Evolutionary conservation across 352 stramenopile species (phyloP), one percentile per base, ranked within the genome.

Genomic region (Globisporangium ultimum): DNA sequence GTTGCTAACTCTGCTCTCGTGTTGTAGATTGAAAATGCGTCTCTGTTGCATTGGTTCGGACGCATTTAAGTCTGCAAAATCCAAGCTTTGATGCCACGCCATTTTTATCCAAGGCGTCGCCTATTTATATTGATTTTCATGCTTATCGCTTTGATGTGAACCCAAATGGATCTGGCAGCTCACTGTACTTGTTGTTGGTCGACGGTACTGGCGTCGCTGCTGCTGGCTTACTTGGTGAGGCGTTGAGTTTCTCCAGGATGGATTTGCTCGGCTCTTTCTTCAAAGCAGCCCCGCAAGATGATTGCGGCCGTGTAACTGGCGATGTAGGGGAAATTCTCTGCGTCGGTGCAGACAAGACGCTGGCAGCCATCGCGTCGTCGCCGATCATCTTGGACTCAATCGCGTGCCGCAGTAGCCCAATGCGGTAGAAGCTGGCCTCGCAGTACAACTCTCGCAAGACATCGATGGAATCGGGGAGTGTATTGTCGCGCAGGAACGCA

Each of bases 361-460:
- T 74, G 7, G 59, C 53, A 9, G 55, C 66, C 61, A 84, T 71
- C 3, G 71, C 62, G 9, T 82, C 75, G 20, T 88, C 77, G 10
- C 80, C 80, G 43, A 89, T 74, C 72, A 89, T 86, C 55, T 82
- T 82, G 60, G 77, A 74, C 59, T 91, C 81, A 46, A 91, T 91
- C n/a, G 80, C 80, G 50, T 88, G 80, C 21, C 80, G 72, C 48
- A 92, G 70, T 9, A 92, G 60, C 17, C 80, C 79, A 40, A 91
- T 70, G 41, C 83, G 80, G 45, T 92, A 92, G 58, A 88, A 92
- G 18, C 72, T 87, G 3, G 83, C 83, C 55, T 92, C 80, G 58
- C 77, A 89, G 58, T 92, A 92, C 34, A 92, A 53, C 45, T 91
- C 80, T n/a, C 80, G 78, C 48, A 92, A 55, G 40, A 81, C 68